Base-by-base conservation (phyloP, 805 yeast species). In the Wickerhamiella azyma region DNA sequence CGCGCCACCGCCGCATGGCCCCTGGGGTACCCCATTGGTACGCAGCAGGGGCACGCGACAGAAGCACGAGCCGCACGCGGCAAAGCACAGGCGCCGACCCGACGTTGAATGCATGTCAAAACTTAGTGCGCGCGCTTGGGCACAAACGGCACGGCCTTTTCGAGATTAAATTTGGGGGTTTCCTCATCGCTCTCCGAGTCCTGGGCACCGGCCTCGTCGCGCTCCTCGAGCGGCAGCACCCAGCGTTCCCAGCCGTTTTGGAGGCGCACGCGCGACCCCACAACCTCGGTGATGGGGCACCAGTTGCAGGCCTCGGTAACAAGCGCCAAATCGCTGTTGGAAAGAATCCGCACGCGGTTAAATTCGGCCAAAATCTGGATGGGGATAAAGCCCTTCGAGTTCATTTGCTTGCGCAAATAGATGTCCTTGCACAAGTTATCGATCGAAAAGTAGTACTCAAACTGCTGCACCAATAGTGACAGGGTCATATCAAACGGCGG, bases 341-440 rank as follows among this genome's bases (percentile, higher is more conserved):
- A 71, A 39, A 82, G 66, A 48, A 76, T 72, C 59, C 78, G 75
- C 54, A 89, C 78, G 58, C 96, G 75, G 67, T 81, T 77, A 63
- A 86, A 86, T 49, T 71, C 67, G 49, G 85, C 76, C 52, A 85
- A 70, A 47, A 76, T 70, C 5, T 62, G 58, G 48, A 85, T 63
- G 29, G 79, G 76, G 46, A 86, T 71, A 70, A 79, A 79, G 21
- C 96, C 96, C 49, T 76, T 70, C 40, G 72, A 56, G 62, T 79
- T 75, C 94, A 89, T 83, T 57, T 82, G 83, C 53, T 76, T 74
- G 64, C 95, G 77, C 64, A 92, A 70, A 60, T 66, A 89, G 43
- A 79, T 67, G 66, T 92, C 98, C 65, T 85, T 83, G 55, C 81
- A 69, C 64, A 92, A 71, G 64, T 92, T 92, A 56, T 85, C 94